Percentiles rank a stretch among this genome's conserved stretches.
Conservation (phyloP, 805 yeast genomes). For the Teunomyces pallodes region DNA sequence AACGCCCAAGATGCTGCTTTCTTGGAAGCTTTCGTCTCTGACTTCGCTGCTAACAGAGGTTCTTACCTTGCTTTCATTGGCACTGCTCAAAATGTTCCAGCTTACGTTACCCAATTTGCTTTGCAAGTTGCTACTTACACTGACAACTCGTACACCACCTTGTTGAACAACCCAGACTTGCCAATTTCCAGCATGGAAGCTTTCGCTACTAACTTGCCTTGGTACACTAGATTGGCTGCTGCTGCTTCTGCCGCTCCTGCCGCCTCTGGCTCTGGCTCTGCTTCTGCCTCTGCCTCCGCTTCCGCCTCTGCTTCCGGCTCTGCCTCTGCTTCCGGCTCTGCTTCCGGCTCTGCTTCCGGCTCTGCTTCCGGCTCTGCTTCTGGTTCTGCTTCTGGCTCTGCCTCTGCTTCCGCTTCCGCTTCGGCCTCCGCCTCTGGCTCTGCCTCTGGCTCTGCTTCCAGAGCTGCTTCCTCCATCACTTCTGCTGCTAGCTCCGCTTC, state of each 20-base stretch:
- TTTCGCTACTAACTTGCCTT: slow-evolving; percentile 37
- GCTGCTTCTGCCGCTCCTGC: slow-evolving; percentile 5
- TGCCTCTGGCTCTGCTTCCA: background rate
- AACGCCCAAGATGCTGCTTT: slow-evolving; percentile 20
- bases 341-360: slow-evolving; percentile 6
- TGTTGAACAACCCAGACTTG: slow-evolving; percentile 25
- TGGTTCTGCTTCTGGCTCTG: slow-evolving; percentile 7
- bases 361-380: slow-evolving; percentile 6
- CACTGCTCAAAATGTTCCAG: slow-evolving; percentile 24
- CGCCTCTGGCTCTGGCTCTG: slow-evolving; percentile 8
- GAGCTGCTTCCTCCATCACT: background rate
- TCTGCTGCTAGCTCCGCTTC: background rate
- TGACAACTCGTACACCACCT: slow-evolving; percentile 45
- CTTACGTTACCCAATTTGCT: slow-evolving; percentile 30
- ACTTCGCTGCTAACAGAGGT: slow-evolving; percentile 26
- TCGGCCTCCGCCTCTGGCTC: slow-evolving; percentile 9
- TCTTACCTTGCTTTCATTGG: slow-evolving; percentile 32
- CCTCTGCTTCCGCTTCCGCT: slow-evolving; percentile 14
- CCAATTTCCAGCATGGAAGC: slow-evolving; percentile 22
- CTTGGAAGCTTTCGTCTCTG: slow-evolving; percentile 37
- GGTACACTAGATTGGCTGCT: slow-evolving; percentile 28
- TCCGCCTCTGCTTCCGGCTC: slow-evolving; percentile 15
- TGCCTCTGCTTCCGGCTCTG: slow-evolving; percentile 3
- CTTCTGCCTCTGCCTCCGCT: slow-evolving; percentile 11
- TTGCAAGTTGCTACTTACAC: slow-evolving; percentile 36